phyloP scores from a whole-genome alignment of 441 rosid species.

The Eruca vesicaria region DNA sequence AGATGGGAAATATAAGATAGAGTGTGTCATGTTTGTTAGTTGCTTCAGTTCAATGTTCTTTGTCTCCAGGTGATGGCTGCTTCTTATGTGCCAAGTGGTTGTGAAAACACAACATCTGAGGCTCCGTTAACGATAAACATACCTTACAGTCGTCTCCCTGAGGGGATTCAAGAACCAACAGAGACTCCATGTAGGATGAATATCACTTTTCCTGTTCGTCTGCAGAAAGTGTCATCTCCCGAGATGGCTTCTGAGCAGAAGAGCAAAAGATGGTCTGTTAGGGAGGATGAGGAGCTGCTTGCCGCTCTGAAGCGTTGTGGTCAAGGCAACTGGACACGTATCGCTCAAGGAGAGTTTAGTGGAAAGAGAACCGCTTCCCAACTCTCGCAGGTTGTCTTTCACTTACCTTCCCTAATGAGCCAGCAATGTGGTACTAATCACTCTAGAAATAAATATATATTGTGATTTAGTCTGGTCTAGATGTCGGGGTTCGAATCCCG shows the following conservation, averaged over 20 bases:
- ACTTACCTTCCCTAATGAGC: too few species aligned
- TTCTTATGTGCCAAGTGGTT: conserved; percentile 58
- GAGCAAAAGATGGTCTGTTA: conserved; percentile 66
- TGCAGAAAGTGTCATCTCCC: conserved; percentile 62
- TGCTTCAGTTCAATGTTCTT: too few species aligned
- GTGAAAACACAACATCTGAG: conserved; percentile 52
- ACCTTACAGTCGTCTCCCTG: conserved; percentile 46
- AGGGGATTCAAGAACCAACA: conserved; percentile 47
- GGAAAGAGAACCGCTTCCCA: conserved; percentile 75
- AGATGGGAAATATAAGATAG: too few species aligned
- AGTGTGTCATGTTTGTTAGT: too few species aligned
- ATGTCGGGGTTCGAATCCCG: conserved; percentile 81
- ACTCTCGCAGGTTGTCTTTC: conserved; percentile 66
- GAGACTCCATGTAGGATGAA: conserved; percentile 56
- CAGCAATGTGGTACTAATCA: too few species aligned
- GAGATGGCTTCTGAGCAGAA: conserved; percentile 48
- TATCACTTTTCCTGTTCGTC: conserved; percentile 80
- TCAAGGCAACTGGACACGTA: conserved; percentile 79
- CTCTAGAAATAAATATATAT: too few species aligned
- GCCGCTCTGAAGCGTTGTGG: conserved; percentile 70
- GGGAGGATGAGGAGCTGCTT: conserved; percentile 59
- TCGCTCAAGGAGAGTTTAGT: conserved; percentile 51
- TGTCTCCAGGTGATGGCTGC: conserved; percentile 81
- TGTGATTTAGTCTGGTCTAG: conserved; percentile 80
- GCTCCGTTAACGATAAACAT: conserved; percentile 81